Evolutionary conservation across 2,329 filamentous ascomycete species (phyloP).

Genomic region (Neophaeococcomyces mojaviensis): DNA sequence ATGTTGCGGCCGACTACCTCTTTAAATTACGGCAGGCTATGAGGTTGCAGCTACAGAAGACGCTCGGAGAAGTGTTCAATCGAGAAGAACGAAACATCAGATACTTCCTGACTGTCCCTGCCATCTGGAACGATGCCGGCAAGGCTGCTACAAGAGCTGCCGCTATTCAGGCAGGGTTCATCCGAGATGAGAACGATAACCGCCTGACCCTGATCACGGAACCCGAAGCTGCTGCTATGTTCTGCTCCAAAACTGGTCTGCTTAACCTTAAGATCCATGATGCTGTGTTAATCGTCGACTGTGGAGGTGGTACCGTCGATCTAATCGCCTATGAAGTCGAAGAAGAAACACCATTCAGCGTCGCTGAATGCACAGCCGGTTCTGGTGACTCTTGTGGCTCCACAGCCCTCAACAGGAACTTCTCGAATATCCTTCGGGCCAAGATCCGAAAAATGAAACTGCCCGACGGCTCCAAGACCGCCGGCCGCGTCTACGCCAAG

Average conservation of each 20-base stretch:
- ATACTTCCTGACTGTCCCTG: constrained; percentile 97
- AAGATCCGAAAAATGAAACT: constrained; percentile 99
- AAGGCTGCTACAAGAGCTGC: constrained; percentile 94
- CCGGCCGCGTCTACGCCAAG: constrained; percentile 97
- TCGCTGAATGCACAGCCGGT: constrained; percentile 92
- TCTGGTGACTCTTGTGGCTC: constrained; percentile 97
- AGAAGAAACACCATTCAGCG: constrained; percentile 93
- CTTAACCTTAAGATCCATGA: constrained; percentile 97
- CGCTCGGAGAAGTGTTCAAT: constrained; percentile 93
- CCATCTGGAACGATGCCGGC: constrained; percentile 98
- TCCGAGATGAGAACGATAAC: constrained; percentile 96
- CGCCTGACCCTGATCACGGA: constrained; percentile 89
- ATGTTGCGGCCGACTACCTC: constrained; percentile 97
- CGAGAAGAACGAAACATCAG: constrained; percentile 95
- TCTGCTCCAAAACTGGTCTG: constrained; percentile 93
- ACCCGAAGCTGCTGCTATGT: constrained; percentile 92
- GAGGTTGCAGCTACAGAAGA: constrained; percentile 92
- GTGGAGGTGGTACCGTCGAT: constrained; percentile 96
- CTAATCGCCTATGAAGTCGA: constrained; percentile 98
- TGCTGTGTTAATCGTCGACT: constrained; percentile 96
- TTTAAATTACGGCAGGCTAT: constrained; percentile 97
- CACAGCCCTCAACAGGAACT: constrained; percentile 96
- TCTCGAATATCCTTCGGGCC: constrained; percentile 92
- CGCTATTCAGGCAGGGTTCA: constrained; percentile 92
- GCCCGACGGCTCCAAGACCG: constrained; percentile 90